Evolutionary conservation across 2,329 filamentous ascomycete species (phyloP), one percentile per base, ranked within the genome.

Genomic region (Aspergillus cejpii): DNA sequence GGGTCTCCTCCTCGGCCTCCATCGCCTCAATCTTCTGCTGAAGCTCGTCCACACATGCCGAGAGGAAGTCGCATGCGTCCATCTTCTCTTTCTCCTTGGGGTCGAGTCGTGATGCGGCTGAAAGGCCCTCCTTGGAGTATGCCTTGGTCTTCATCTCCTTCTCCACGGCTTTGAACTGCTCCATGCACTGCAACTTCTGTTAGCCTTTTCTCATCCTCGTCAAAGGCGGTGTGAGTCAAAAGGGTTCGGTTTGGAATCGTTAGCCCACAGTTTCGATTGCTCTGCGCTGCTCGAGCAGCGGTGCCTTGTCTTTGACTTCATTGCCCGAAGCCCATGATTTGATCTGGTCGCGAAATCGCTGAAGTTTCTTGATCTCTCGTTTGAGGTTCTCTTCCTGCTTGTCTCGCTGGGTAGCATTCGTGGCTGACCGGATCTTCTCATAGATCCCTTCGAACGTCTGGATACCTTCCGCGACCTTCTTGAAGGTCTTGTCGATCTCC

Each of bases 131-230:
- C 75, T 98, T 97, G 51, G 92, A 97, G 72, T 95, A 98, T 50
- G 92, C 92, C 70, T 98, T 98, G 45, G 92, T 98, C 77, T 98
- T 98, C 92, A 98, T 97, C 62, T 95, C 92, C 76, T 98, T 98
- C 71, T 98, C 92, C 42, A 98, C 92, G n/a, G 90, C 91, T 74
- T 98, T 98, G 80, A 98, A 98, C 62, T 88, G 89, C 73, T 98
- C 92, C 92, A 98, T 98, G 72, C 67, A 71, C 65, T 72, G 54
- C 41, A 39, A 41, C 43, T 38, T 37, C 37, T 21, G 53, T 67
- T 64, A 66, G 63, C 52, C 45, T 31, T 37, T 27, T 20, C 38
- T 34, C 37, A 20, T 34, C 21, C 38, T 17, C 33, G 23, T 19
- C 12, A 34, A 57, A 17, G 17, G 23, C 17, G 43, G 34, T 39